Conservation (phyloP, 345 rosid genomes). For the Stellera chamaejasme region DNA sequence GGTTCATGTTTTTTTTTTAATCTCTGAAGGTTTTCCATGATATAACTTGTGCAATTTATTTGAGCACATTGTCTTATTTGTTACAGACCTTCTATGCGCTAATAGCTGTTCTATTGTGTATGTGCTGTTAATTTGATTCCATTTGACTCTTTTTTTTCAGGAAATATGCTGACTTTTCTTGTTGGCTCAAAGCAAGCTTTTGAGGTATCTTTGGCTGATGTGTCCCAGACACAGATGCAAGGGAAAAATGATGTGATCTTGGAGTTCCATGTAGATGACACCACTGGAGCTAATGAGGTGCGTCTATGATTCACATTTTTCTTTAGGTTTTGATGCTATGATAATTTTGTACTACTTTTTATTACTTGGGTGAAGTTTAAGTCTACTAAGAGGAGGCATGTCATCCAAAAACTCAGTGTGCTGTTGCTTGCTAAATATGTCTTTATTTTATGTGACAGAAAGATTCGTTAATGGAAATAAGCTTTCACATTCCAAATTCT, state of each 20-base stretch:
- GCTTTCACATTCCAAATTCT: slow-evolving; percentile 84
- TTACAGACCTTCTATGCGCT: neutral
- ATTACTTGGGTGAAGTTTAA: neutral
- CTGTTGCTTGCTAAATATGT: neutral
- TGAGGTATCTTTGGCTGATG: slow-evolving; percentile 90
- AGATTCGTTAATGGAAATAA: slow-evolving; percentile 93
- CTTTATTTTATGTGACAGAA: slow-evolving; percentile 39
- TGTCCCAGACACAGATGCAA: slow-evolving; percentile 82
- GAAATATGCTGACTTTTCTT: slow-evolving; percentile 74
- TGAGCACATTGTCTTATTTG: neutral
- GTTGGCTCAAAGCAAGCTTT: slow-evolving; percentile 90
- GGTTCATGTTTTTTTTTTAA: no score
- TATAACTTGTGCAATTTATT: no score
- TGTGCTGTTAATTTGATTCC: slow-evolving; percentile 1
- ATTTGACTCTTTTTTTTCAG: slow-evolving; percentile 26
- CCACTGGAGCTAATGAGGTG: slow-evolving; percentile 97
- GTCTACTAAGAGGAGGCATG: no score
- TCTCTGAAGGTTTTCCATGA: no score
- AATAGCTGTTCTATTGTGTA: neutral
- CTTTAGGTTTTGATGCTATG: neutral
- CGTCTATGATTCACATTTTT: neutral
- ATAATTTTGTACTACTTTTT: neutral
- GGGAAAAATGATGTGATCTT: slow-evolving; percentile 88
- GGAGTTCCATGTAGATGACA: slow-evolving; percentile 98
- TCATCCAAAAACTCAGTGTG: no score